Conservation (phyloP, 306 rosid genomes). For the Lithocarpus polystachyus region DNA sequence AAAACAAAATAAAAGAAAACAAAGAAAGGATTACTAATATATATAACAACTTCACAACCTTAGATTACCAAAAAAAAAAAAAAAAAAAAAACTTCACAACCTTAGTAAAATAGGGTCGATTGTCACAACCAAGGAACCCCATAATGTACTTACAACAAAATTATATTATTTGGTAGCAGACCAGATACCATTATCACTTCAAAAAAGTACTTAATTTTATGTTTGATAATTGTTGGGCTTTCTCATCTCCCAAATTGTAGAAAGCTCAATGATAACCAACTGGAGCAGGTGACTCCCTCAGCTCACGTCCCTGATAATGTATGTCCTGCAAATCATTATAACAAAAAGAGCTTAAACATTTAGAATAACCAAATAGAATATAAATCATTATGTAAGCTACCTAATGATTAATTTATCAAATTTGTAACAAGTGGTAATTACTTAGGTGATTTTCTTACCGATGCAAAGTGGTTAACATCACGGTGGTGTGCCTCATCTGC, state of each 20-base stretch:
- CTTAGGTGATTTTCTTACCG: constrained; percentile 33
- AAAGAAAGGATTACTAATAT: too few species aligned
- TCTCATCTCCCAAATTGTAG: neutral
- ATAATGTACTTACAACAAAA: neutral
- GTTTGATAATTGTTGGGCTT: neutral
- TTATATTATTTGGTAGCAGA: neutral
- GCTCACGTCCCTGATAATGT: constrained; percentile 59
- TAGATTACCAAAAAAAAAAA: too few species aligned
- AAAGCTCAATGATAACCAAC: constrained; percentile 54
- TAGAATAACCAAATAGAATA: neutral
- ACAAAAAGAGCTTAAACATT: neutral
- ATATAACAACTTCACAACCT: too few species aligned
- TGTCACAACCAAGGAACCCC: neutral
- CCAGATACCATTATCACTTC: neutral
- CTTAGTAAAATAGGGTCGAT: neutral
- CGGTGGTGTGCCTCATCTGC: constrained; percentile 87
- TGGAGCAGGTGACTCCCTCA: constrained; percentile 67
- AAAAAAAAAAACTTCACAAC: neutral
- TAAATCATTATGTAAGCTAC: neutral
- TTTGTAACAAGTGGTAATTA: neutral
- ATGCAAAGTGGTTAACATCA: constrained; percentile 79
- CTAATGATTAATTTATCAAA: neutral
- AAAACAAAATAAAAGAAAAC: too few species aligned
- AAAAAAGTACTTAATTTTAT: neutral
- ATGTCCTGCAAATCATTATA: constrained; percentile 57